A percentile compares a stretch with the other conserved stretches of the same genome.
Evolutionary conservation across 1,284 basidiomycete genomes (phyloP).

Genomic region (Cerrena zonata): DNA sequence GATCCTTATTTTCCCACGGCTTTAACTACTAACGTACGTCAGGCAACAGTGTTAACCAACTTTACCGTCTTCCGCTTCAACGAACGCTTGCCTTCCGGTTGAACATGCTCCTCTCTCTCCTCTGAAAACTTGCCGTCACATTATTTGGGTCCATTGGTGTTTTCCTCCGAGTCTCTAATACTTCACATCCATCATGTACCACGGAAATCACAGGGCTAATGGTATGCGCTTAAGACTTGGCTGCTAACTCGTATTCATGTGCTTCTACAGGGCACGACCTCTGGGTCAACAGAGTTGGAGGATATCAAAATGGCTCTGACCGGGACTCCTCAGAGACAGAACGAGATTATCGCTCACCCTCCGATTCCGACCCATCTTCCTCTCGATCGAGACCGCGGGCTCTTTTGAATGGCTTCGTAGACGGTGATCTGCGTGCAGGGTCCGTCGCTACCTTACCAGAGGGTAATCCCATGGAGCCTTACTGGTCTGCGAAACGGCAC

Average conservation of each 20-base stretch:
- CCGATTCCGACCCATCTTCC: constrained; percentile 42
- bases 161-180: too few species aligned
- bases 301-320: constrained; percentile 26
- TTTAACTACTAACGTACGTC: neutral
- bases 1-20: neutral
- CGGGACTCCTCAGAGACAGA: constrained; percentile 44
- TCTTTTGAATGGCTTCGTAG: constrained; percentile 22
- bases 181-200: neutral
- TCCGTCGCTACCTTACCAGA: constrained; percentile 44
- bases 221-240: constrained; percentile 9
- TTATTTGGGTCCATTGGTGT: neutral
- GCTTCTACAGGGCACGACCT: neutral
- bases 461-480: constrained; percentile 57
- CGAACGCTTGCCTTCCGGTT: neutral
- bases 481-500: constrained; percentile 82
- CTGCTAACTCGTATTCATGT: neutral
- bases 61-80: too few species aligned
- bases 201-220: constrained; percentile 16
- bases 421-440: constrained; percentile 30
- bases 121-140: neutral
- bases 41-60: too few species aligned
- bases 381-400: constrained; percentile 25
- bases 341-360: constrained; percentile 35
- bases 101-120: neutral
- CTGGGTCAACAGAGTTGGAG: neutral